Percentiles rank a stretch among this genome's conserved stretches.
Conservation (phyloP, 129 eudicot genomes). For the Kitagawia praeruptora region DNA sequence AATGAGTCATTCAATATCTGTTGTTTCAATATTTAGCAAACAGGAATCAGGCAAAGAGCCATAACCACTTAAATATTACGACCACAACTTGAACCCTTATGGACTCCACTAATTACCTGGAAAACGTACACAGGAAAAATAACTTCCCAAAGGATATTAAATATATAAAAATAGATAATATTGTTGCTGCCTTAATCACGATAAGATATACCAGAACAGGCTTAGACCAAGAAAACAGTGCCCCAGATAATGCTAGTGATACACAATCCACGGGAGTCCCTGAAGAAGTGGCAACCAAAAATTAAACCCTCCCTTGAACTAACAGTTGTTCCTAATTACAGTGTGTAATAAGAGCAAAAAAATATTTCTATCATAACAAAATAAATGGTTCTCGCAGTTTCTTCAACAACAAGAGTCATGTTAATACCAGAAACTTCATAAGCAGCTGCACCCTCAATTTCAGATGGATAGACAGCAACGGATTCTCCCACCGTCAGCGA, state of each 20-base stretch:
- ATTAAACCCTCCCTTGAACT: background rate
- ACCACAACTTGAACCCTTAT: too few species aligned
- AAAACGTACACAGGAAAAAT: too few species aligned
- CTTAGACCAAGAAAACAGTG: constrained; percentile 86
- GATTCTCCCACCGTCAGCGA: constrained; percentile 60
- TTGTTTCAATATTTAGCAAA: too few species aligned
- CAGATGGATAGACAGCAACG: constrained; percentile 46
- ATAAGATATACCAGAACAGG: constrained; percentile 47
- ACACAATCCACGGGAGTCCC: constrained; percentile 99
- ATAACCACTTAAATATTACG: too few species aligned
- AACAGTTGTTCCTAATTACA: background rate
- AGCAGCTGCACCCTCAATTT: constrained; percentile 76
- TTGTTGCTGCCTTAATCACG: background rate
- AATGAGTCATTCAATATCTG: too few species aligned
- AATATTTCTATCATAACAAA: background rate
- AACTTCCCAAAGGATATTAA: too few species aligned
- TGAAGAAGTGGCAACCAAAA: constrained; percentile 16
- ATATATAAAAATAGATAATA: too few species aligned
- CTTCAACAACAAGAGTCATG: too few species aligned
- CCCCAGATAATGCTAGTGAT: constrained; percentile 85
- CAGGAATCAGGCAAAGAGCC: too few species aligned
- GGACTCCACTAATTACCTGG: too few species aligned
- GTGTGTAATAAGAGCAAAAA: background rate
- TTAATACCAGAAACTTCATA: constrained; percentile 82
- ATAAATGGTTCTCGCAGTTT: too few species aligned